phyloP scores from a whole-genome alignment of 2,329 filamentous ascomycete species.

The Phyllosticta citrichinensis region DNA sequence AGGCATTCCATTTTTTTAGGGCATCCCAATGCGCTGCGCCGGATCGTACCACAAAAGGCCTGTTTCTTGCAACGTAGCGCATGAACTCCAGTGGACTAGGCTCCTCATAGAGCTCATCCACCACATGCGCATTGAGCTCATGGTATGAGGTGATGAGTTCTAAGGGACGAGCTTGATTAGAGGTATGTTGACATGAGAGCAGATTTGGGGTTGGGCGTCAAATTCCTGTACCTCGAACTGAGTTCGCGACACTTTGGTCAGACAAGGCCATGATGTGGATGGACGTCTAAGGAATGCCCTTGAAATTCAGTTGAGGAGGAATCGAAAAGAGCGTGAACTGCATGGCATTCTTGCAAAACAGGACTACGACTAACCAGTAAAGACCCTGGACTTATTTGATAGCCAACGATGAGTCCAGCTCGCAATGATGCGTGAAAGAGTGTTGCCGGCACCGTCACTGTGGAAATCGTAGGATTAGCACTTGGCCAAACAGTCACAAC shows the following conservation, averaged over 20 bases:
- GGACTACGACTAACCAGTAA: background rate
- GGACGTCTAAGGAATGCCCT: background rate
- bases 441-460: too few relatives aligned
- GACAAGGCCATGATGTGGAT: background rate
- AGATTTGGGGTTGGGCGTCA: constrained; percentile 5
- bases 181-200: background rate
- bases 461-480: too few relatives aligned
- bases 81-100: constrained; percentile 73
- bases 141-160: constrained; percentile 60
- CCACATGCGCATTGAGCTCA: constrained; percentile 53
- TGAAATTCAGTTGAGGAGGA: background rate
- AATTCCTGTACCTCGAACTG: constrained; percentile 24
- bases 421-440: too few relatives aligned
- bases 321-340: background rate
- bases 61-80: constrained; percentile 63
- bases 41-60: constrained; percentile 61
- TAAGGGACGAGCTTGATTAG: constrained; percentile 5
- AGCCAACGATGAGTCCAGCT: too few relatives aligned
- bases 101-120: constrained; percentile 53
- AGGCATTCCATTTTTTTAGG: constrained; percentile 50
- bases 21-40: constrained; percentile 57
- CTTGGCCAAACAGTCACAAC: too few relatives aligned
- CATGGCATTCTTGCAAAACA: background rate
- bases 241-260: constrained; percentile 14
- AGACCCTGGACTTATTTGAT: background rate